Base-by-base conservation (phyloP, 2,329 filamentous ascomycete species). In the Sarocladiaceae sp. region DNA sequence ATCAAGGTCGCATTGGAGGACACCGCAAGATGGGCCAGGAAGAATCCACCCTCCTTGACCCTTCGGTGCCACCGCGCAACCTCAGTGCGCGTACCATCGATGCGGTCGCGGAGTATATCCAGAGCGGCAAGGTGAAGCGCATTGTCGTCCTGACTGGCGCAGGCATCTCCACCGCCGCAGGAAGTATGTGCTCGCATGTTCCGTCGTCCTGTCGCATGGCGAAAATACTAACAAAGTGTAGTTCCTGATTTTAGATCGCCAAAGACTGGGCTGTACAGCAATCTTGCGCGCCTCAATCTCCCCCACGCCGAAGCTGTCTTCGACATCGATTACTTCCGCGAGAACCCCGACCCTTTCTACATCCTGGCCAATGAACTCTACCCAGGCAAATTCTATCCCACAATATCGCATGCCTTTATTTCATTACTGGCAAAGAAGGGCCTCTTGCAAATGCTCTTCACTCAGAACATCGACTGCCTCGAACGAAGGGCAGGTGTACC, bases 391-490 rank as follows among this genome's bases (percentile, higher is more conserved):
- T 96, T 86, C 67, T 75, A 83, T 45, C 93, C 93, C 0, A 98
- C 93, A 1, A 72, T 97, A 45, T 85, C 89, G 2, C 93, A 98
- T 65, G 83, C 80, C 27, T 98, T 98, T 64, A 82, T 98, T 55
- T 75, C 80, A 12, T 71, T 98, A 19, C 79, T 97, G 13, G 77
- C 90, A 46, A 71, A 82, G 48, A 95, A 94, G 65, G 80, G 79
- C 3, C 69, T 91, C 32, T 69, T 98, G 19, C 69, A 84, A 52
- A 93, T 89, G 70, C 78, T 93, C 44, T 98, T 97, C 63, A 96
- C 93, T 0, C 93, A 98, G 60, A 98, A 98, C 58, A 97, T 98
- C 53, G 93, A 98, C 67, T 95, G 89, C 56, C 74, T 98, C 11
- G 93, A 98, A 66, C 80, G 90, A 18, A 75, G 79, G 53, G 93